A percentile compares a stretch with the other conserved stretches of the same genome.
Conservation (phyloP, 495 filamentous ascomycete species). For the Baudoinia panamericana region DNA sequence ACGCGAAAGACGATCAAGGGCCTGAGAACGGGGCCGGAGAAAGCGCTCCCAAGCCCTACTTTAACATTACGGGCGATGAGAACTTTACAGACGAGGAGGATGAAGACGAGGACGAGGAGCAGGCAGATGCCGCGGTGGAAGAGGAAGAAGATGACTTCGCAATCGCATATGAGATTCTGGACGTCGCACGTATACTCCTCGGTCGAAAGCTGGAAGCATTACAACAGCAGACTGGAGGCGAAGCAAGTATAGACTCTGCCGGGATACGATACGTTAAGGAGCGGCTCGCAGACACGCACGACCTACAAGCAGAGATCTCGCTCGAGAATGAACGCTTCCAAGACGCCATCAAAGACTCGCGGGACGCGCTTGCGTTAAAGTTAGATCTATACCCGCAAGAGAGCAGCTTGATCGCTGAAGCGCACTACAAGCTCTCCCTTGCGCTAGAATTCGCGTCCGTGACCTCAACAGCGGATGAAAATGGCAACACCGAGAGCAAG, state of each 20-base stretch:
- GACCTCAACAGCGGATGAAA: constrained; percentile 37
- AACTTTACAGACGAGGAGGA: constrained; percentile 73
- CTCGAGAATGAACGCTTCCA: constrained; percentile 83
- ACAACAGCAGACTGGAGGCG: constrained; percentile 39
- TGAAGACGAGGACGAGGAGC: constrained; percentile 42
- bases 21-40: constrained; percentile 21
- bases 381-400: constrained; percentile 61
- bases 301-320: constrained; percentile 84
- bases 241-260: constrained; percentile 28
- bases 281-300: constrained; percentile 77
- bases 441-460: constrained; percentile 86
- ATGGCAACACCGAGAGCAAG: constrained; percentile 28
- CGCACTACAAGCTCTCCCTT: constrained; percentile 88
- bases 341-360: constrained; percentile 67
- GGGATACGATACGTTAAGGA: constrained; percentile 56
- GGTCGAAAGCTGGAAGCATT: constrained; percentile 38
- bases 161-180: constrained; percentile 80
- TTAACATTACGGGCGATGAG: constrained; percentile 89
- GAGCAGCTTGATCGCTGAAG: constrained; percentile 76
- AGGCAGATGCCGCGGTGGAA: constrained; percentile 23
- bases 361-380: constrained; percentile 61
- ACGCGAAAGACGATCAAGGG: constrained; percentile 29
- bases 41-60: constrained; percentile 49
- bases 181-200: constrained; percentile 76
- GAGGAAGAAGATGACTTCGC: constrained; percentile 86